Evolutionary conservation across 1,284 basidiomycete genomes (phyloP).

Genomic region (Crocinoboletus sp.): DNA sequence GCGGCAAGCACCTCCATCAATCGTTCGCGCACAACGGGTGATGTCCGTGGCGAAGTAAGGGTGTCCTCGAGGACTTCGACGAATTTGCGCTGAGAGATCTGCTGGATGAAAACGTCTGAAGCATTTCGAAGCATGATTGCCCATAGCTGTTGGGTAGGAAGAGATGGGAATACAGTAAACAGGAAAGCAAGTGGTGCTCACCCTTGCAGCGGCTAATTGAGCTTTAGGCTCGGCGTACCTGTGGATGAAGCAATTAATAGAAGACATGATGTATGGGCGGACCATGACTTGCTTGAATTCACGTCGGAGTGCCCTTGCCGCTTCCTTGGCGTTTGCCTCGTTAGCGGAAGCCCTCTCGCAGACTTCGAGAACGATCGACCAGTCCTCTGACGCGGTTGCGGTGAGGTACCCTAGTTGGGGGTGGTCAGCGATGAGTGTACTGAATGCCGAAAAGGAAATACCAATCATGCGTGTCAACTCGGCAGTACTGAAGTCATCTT

Average conservation of each 20-base stretch:
- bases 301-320: slow-evolving; percentile 62
- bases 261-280: background rate
- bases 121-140: slow-evolving; percentile 78
- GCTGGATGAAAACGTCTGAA: slow-evolving; percentile 57
- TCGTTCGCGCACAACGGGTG: slow-evolving; percentile 68
- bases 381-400: slow-evolving; percentile 72
- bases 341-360: slow-evolving; percentile 67
- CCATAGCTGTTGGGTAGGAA: slow-evolving; percentile 54
- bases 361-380: slow-evolving; percentile 71
- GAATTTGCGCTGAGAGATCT: slow-evolving; percentile 72
- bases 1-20: slow-evolving; percentile 68
- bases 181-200: slow-evolving; percentile 31
- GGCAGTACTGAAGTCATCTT: slow-evolving; percentile 41
- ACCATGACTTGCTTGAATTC: slow-evolving; percentile 64
- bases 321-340: slow-evolving; percentile 69
- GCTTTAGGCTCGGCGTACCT: slow-evolving; percentile 68
- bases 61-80: slow-evolving; percentile 69
- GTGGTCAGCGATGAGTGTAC: slow-evolving; percentile 1
- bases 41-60: slow-evolving; percentile 52
- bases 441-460: slow-evolving; percentile 24
- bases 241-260: slow-evolving; percentile 6
- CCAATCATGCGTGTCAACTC: slow-evolving; percentile 70
- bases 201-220: slow-evolving; percentile 67
- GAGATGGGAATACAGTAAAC: slow-evolving; percentile 3
- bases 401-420: slow-evolving; percentile 57